Base-by-base conservation (phyloP, 1,139 yeast species). In the Suhomyces taliae region DNA sequence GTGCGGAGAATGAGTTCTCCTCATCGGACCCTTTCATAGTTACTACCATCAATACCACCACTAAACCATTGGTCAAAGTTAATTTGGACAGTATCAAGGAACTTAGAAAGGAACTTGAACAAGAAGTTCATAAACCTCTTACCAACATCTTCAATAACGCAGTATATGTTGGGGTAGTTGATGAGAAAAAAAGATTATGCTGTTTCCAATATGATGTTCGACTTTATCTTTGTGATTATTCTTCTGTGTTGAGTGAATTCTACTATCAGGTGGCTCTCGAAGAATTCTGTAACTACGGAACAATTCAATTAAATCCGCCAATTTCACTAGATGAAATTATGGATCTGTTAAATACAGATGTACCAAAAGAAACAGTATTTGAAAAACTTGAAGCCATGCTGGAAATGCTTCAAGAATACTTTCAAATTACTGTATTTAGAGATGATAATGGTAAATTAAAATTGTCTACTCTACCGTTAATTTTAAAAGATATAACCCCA, bases 271-370 rank as follows among this genome's bases (percentile, higher is more conserved):
- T 87, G 8, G 90, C 87, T 0, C 67, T 93, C 14, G 70, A 85
- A 1, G 91, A 89, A 50, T 90, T 95, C 66, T 81, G 86, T 42
- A 91, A 90, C 59, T 91, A 82, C 66, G 99, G 99, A 1, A 73
- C 69, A 19, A 74, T 86, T 6, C 67, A 66, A 24, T 65, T 86
- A 4, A 62, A 68, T 46, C 60, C 70, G 45, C 70, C 80, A 26
- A 44, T 77, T 8, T 41, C 61, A n/a, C 43, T 78, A 8, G 48
- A 51, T 2, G 62, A 65, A 2, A 46, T 71, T n/a, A 49, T 72
- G 40, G 62, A 53, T n/a, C 66, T 62, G n/a, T 52, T 64, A 44
- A 43, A 44, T 4, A 56, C 64, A 50, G 59, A 62, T 9, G 52
- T 65, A 15, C 60, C 64, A 9, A 55, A 44, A 33, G 56, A 58